phyloP scores from a whole-genome alignment of 2,329 filamentous ascomycete species.

The Fusarium subtropicale region DNA sequence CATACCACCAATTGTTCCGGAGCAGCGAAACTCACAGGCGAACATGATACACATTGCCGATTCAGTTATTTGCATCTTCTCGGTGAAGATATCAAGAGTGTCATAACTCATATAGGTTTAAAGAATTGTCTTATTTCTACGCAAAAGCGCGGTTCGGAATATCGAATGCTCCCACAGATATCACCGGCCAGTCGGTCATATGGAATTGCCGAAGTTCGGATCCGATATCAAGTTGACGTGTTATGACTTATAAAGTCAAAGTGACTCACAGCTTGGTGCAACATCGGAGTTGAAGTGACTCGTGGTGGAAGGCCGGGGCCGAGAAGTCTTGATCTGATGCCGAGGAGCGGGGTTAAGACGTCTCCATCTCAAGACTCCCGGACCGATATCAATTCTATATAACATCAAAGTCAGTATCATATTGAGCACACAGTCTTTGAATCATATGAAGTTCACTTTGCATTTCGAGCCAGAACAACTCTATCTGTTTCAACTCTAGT shows the following conservation, averaged over 20 bases:
- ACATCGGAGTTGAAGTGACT: neutral
- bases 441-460: neutral
- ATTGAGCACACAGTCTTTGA: neutral
- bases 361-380: neutral
- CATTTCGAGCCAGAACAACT: too few species aligned
- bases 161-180: neutral
- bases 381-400: conserved; percentile 11
- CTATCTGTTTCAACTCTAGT: too few species aligned
- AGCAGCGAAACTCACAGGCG: too few species aligned
- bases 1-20: neutral
- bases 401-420: neutral
- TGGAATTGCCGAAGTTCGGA: neutral
- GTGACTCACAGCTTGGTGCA: neutral
- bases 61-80: neutral
- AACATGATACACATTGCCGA: neutral
- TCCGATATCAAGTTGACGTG: neutral
- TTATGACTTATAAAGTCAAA: neutral
- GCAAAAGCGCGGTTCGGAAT: neutral
- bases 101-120: neutral
- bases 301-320: neutral
- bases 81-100: too few species aligned
- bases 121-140: neutral
- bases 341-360: conserved; percentile 27
- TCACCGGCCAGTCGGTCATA: neutral
- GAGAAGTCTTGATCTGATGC: neutral